Evolutionary conservation across 169 alveolate genomes (phyloP), one percentile per base, ranked within the genome.

Genomic region (Plasmodium vivax): DNA sequence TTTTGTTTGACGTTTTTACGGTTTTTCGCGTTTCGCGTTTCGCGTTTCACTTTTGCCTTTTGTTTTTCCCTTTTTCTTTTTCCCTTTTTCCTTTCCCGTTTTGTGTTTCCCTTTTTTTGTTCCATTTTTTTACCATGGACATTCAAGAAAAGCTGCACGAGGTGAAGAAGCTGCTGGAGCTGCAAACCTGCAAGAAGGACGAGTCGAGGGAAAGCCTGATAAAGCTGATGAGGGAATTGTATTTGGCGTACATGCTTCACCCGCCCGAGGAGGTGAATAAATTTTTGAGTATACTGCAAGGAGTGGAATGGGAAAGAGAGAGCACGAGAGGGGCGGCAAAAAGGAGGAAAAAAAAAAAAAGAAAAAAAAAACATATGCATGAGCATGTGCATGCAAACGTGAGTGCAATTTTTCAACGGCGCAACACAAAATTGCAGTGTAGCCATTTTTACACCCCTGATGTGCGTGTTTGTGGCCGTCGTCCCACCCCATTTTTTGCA

Each of bases 191-290:
- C 51, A 62, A 47, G 43, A 88, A 88, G n/a, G 83, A 73, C 45
- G 90, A 88, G 34, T n/a, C 94, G 27, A 88, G 90, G 82, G 94
- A 88, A 88, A 74, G 81, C 41, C 80, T 85, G 27, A 47, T 85
- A 51, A 85, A 74, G 71, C 62, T 85, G 32, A 47, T 85, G 62
- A 85, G 93, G 51, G 85, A 73, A 30, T 19, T 85, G 14, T 85
- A 85, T 74, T 51, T 85, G 79, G 43, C 81, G 1, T 85, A 23
- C 34, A 85, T 85, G 85, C 79, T 75, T 36, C 47, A 74, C 81
- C 34, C 23, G 45, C 30, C 74, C 6, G 93, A 74, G 3, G 80
- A 85, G 56, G 34, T 34, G 47, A 75, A 47, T 27, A 85, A 85
- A 43, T 10, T 41, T 47, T 54, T 51, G 38, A 85, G 54, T 51